phyloP scores from a whole-genome alignment of 163 green algal species.

The Chlorella variabilis region DNA sequence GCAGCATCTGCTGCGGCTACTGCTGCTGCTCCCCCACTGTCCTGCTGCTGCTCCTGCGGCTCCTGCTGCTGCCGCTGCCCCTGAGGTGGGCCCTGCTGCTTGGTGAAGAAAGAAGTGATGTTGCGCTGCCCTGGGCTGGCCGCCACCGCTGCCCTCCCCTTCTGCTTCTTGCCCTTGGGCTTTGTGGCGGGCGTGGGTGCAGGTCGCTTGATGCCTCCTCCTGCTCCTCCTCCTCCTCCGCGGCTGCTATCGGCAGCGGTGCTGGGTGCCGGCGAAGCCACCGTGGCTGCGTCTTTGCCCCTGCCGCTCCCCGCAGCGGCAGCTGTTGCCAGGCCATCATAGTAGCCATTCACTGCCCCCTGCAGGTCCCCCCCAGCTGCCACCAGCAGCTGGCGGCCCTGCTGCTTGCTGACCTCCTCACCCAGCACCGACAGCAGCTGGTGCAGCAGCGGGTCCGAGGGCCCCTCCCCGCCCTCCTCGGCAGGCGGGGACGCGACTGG shows the following conservation, averaged over 20 bases:
- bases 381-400: conserved; percentile 55
- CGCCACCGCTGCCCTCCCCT: neutral
- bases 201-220: neutral
- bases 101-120: conserved; percentile 43
- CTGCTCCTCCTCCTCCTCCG: neutral
- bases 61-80: neutral
- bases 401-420: conserved; percentile 20
- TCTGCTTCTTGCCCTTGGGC: conserved; percentile 11
- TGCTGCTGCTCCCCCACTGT: neutral
- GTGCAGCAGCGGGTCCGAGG: conserved; percentile 8
- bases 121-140: conserved; percentile 28
- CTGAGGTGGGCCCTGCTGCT: neutral
- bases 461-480: neutral
- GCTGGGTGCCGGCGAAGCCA: neutral
- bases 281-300: neutral
- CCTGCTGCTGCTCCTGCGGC: neutral
- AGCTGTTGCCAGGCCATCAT: conserved; percentile 36
- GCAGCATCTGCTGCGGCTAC: neutral
- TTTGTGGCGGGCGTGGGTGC: neutral
- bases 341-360: conserved; percentile 57
- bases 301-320: conserved; percentile 15
- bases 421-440: conserved; percentile 58
- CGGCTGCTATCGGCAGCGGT: conserved; percentile 4
- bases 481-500: conserved; percentile 4
- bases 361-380: conserved; percentile 45